Evolutionary conservation across 164 flowering plant genomes (phyloP).

Genomic region (Umbilicus rupestris): DNA sequence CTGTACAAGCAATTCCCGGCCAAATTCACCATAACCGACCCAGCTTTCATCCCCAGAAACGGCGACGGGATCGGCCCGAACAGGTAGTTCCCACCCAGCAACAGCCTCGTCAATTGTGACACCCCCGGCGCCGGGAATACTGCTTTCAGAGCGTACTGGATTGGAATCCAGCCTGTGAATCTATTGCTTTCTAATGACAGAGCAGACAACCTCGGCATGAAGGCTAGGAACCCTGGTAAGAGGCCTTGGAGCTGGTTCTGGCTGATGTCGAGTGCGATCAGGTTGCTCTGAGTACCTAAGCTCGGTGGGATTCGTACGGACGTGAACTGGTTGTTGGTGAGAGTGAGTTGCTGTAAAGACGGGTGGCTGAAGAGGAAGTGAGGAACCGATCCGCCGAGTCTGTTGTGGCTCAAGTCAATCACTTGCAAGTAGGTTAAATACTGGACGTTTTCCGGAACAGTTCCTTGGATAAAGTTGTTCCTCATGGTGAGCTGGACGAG

Average conservation of each 20-base stretch:
- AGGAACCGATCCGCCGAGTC: slow-evolving; percentile 37
- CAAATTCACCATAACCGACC: slow-evolving; percentile 42
- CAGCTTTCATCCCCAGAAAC: slow-evolving; percentile 48
- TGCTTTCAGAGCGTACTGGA: slow-evolving; percentile 41
- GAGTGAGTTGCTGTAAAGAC: slow-evolving; percentile 63
- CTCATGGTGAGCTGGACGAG: slow-evolving; percentile 50
- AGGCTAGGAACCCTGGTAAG: slow-evolving; percentile 49
- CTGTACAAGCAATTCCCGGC: slow-evolving; percentile 59
- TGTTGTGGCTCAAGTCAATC: slow-evolving; percentile 61
- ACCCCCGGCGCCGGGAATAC: slow-evolving; percentile 26
- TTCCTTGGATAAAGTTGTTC: slow-evolving; percentile 41
- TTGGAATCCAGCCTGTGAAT: slow-evolving; percentile 65
- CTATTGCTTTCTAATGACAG: slow-evolving; percentile 59
- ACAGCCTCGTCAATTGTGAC: slow-evolving; percentile 45
- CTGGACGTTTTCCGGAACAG: slow-evolving; percentile 22
- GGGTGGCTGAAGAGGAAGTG: slow-evolving; percentile 55
- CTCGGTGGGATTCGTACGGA: slow-evolving; percentile 26
- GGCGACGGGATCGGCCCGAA: slow-evolving; percentile 66
- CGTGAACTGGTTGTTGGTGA: slow-evolving; percentile 47
- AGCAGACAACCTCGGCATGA: slow-evolving; percentile 58
- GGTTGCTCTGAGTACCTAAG: slow-evolving; percentile 27
- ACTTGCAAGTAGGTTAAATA: slow-evolving; percentile 38
- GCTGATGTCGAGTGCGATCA: slow-evolving; percentile 67
- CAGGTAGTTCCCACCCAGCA: slow-evolving; percentile 75
- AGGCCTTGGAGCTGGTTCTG: slow-evolving; percentile 44